Percentiles rank a stretch among this genome's conserved stretches.
These are phyloP conservation scores for Tetracladium marchalianum DNA, from an alignment of 495 filamentous ascomycete genomes.

Conservation along the genomic window DNA sequence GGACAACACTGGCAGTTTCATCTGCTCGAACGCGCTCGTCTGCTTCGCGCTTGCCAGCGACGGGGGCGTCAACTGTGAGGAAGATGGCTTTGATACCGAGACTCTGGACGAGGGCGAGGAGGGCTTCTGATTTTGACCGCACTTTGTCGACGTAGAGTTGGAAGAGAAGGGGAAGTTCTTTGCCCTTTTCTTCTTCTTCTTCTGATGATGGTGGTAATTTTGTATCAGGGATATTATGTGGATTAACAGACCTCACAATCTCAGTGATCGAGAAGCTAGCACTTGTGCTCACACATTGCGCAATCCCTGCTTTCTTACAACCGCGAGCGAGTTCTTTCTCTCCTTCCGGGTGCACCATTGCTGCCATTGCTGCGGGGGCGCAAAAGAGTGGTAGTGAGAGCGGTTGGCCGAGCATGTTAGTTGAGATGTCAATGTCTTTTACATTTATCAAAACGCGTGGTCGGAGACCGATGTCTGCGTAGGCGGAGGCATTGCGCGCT, in stretches of 20 bases:
- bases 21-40: conserved; percentile 48
- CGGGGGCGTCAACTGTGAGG: conserved; percentile 58
- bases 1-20: conserved; percentile 38
- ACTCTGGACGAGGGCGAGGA: conserved; percentile 46
- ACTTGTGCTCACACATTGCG: conserved; percentile 56
- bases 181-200: too few species aligned
- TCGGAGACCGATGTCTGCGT: conserved; percentile 58
- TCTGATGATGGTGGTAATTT: too few species aligned
- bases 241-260: conserved; percentile 24
- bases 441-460: conserved; percentile 68
- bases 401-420: conserved; percentile 51
- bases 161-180: conserved; percentile 49
- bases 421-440: conserved; percentile 39
- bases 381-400: conserved; percentile 57
- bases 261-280: conserved; percentile 58
- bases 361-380: conserved; percentile 66
- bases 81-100: conserved; percentile 56
- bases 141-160: conserved; percentile 78
- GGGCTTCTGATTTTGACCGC: conserved; percentile 52
- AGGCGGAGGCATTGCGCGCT: conserved; percentile 37
- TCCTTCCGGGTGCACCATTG: conserved; percentile 59
- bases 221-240: background rate
- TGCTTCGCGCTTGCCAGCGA: conserved; percentile 52
- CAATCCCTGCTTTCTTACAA: conserved; percentile 37
- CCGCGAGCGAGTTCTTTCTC: conserved; percentile 61